phyloP scores from a whole-genome alignment of 2,329 filamentous ascomycete species.

The Arthrobotrys musiformis region DNA sequence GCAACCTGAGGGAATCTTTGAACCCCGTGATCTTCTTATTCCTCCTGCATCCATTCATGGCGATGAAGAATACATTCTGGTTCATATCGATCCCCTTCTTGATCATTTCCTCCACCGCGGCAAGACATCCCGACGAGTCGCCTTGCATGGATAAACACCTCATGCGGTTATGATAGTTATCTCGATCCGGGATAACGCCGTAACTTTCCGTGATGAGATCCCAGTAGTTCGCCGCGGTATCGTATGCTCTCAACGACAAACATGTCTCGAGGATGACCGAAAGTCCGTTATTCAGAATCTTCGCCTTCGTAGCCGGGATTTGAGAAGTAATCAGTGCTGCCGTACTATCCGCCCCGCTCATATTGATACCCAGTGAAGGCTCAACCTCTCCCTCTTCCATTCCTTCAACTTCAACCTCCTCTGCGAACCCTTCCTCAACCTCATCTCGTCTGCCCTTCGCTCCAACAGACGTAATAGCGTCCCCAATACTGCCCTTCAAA shows the following conservation, averaged over 20 bases:
- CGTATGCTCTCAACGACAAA: constrained; percentile 70
- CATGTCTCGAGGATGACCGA: constrained; percentile 76
- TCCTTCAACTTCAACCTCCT: constrained; percentile 50
- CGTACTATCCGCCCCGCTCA: constrained; percentile 55
- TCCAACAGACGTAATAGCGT: constrained; percentile 45
- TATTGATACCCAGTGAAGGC: background rate
- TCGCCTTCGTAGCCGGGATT: constrained; percentile 62
- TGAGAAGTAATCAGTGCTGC: constrained; percentile 66
- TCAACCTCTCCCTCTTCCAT: background rate
- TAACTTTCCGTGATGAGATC: constrained; percentile 73
- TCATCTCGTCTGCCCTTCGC: constrained; percentile 30
- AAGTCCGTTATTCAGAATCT: constrained; percentile 70
- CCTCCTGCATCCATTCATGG: constrained; percentile 57
- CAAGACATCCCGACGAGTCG: constrained; percentile 38
- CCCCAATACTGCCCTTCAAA: constrained; percentile 36
- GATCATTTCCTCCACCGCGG: constrained; percentile 35
- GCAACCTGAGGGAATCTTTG: constrained; percentile 26
- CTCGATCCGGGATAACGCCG: constrained; percentile 75
- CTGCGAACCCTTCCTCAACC: constrained; percentile 45
- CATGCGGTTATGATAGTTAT: constrained; percentile 77
- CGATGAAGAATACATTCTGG: constrained; percentile 58
- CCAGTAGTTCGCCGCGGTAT: constrained; percentile 81
- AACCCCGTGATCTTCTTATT: constrained; percentile 18
- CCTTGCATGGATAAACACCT: constrained; percentile 61
- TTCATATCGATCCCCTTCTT: constrained; percentile 27